phyloP scores from a whole-genome alignment of 2,329 filamentous ascomycete species.

The Dactylellina leptospora region DNA sequence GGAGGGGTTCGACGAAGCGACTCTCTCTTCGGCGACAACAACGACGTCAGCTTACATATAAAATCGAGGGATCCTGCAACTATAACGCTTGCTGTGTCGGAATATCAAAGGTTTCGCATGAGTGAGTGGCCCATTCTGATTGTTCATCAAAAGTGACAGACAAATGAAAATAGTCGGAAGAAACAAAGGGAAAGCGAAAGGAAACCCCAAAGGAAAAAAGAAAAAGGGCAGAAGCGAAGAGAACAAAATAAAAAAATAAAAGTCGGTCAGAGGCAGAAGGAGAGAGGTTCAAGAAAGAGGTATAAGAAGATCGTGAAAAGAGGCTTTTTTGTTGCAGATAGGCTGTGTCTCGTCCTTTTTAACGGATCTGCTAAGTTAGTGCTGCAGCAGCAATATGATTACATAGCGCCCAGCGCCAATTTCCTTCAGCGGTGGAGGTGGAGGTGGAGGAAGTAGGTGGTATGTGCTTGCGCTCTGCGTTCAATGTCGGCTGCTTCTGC shows the following conservation, averaged over 20 bases:
- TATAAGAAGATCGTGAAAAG: slow-evolving; percentile 52
- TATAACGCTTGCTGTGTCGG: slow-evolving; percentile 7
- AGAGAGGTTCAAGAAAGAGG: slow-evolving; percentile 41
- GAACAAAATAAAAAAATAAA: slow-evolving; percentile 8
- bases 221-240: slow-evolving; percentile 1
- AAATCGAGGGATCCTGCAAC: slow-evolving; percentile 41
- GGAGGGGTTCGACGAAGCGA: slow-evolving; percentile 17
- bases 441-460: slow-evolving; percentile 41
- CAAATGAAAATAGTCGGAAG: slow-evolving; percentile 17
- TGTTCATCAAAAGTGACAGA: slow-evolving; percentile 29
- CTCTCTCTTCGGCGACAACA: slow-evolving; percentile 39
- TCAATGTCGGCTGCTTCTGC: not conserved
- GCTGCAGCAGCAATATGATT: slow-evolving; percentile 44
- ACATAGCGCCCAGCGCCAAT: slow-evolving; percentile 53
- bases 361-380: slow-evolving; percentile 45
- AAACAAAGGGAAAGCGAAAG: not conserved
- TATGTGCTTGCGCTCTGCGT: slow-evolving; percentile 48
- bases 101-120: slow-evolving; percentile 31
- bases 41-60: slow-evolving; percentile 53
- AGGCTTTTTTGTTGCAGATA: slow-evolving; percentile 49
- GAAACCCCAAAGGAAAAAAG: not conserved
- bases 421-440: slow-evolving; percentile 27
- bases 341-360: slow-evolving; percentile 53
- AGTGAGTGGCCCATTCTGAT: slow-evolving; percentile 36
- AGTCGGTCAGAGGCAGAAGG: slow-evolving; percentile 14